A percentile compares a stretch with the other conserved stretches of the same genome.
phyloP scores from a whole-genome alignment of 441 rosid species.

The Omphalea diandra region DNA sequence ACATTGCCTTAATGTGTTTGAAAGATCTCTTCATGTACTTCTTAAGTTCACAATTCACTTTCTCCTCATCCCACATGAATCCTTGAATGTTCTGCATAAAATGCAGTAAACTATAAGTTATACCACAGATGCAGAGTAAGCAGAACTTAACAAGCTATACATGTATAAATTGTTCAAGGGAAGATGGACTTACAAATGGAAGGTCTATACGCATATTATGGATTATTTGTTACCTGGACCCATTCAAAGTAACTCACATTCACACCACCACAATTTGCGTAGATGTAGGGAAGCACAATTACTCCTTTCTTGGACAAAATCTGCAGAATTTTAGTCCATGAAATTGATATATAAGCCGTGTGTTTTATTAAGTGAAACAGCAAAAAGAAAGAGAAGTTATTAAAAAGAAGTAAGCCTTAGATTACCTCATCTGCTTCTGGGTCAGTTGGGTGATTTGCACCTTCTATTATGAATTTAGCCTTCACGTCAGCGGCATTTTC shows the following conservation, averaged over 20 bases:
- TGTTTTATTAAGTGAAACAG: too few relatives aligned
- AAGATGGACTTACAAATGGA: too few relatives aligned
- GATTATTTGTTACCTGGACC: conserved; percentile 82
- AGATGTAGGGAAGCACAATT: conserved; percentile 77
- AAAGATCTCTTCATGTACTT: conserved; percentile 76
- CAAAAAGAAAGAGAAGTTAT: too few relatives aligned
- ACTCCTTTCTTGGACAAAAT: conserved; percentile 86
- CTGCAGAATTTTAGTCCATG: too few relatives aligned
- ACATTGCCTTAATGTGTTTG: conserved; percentile 70
- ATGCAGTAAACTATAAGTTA: too few relatives aligned
- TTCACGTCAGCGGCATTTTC: conserved; percentile 85
- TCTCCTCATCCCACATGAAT: conserved; percentile 94
- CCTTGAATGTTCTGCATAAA: conserved; percentile 78
- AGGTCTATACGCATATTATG: too few relatives aligned
- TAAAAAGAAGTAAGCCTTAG: too few relatives aligned
- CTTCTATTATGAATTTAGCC: conserved; percentile 92
- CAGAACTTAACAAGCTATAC: not conserved
- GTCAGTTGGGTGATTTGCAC: conserved; percentile 97
- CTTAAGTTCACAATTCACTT: conserved; percentile 65
- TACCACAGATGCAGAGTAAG: too few relatives aligned
- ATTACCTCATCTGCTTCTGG: conserved; percentile 92
- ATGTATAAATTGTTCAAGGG: too few relatives aligned
- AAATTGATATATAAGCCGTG: too few relatives aligned
- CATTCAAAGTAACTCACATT: conserved; percentile 96
- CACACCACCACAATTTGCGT: conserved; percentile 91